These are phyloP conservation scores for Pyrenula massariospora DNA, from an alignment of 495 filamentous ascomycete species.

Conservation along the genomic window DNA sequence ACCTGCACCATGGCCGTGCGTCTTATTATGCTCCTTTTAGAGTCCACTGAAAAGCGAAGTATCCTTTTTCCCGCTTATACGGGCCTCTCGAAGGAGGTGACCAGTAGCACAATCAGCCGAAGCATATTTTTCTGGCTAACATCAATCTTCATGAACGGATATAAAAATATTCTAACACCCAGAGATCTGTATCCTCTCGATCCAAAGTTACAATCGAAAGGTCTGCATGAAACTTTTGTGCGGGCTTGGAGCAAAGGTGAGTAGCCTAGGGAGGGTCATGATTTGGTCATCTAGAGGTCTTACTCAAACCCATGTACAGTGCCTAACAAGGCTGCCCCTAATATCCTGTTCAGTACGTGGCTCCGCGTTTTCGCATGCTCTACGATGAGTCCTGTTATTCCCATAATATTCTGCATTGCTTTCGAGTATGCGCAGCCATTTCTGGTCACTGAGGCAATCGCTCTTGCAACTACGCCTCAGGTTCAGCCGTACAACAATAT, in stretches of 20 bases:
- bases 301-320: no score
- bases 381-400: conserved; percentile 29
- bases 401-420: conserved; percentile 36
- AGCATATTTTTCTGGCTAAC: conserved; percentile 47
- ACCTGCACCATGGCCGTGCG: conserved; percentile 31
- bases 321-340: no score
- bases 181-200: conserved; percentile 29
- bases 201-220: conserved; percentile 20
- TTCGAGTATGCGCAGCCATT: conserved; percentile 52
- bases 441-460: conserved; percentile 40
- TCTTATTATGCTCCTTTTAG: conserved; percentile 28
- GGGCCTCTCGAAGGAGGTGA: conserved; percentile 36
- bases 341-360: conserved; percentile 23
- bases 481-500: conserved; percentile 18
- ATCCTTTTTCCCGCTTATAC: conserved; percentile 24
- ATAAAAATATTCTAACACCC: conserved; percentile 23
- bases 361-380: conserved; percentile 24
- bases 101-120: conserved; percentile 32
- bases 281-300: no score
- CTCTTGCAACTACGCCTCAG: conserved; percentile 29
- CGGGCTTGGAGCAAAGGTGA: conserved; percentile 21
- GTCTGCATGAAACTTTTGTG: conserved; percentile 19
- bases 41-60: conserved; percentile 37
- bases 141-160: conserved; percentile 31
- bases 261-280: no score